These are phyloP conservation scores for Alternaria triticina DNA, from an alignment of 2,329 filamentous ascomycete species.

Conservation along the genomic window DNA sequence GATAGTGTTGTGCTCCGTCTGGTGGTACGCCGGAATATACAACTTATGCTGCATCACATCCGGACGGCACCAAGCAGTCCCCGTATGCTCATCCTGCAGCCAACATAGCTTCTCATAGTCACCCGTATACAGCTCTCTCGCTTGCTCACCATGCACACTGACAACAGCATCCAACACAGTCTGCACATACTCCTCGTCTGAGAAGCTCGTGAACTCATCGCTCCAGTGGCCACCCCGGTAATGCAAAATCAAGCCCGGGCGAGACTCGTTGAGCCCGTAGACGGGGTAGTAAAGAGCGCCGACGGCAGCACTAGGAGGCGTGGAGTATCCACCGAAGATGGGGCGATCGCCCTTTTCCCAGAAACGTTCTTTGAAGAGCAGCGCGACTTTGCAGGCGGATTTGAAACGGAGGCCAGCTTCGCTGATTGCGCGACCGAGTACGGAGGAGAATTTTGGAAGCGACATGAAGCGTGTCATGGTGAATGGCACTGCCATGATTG, in stretches of 20 bases:
- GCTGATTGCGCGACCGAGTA: neutral
- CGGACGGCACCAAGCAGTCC: neutral
- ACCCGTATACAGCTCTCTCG: neutral
- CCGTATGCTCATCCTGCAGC: neutral
- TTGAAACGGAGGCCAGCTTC: neutral
- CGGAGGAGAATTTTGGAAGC: slow-evolving; percentile 1
- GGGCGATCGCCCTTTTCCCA: neutral
- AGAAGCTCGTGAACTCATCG: neutral
- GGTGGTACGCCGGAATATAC: neutral
- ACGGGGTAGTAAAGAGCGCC: neutral
- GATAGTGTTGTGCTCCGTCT: neutral
- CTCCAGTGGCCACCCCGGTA: neutral
- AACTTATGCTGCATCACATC: neutral
- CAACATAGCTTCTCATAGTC: neutral
- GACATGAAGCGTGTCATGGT: slow-evolving; percentile 7
- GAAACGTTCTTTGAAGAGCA: neutral
- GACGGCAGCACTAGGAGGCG: neutral
- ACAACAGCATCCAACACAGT: neutral
- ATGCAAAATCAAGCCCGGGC: neutral
- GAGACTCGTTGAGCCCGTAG: neutral
- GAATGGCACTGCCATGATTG: neutral
- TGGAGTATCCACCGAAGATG: neutral
- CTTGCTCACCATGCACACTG: neutral
- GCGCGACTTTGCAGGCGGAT: neutral
- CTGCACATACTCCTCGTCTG: neutral